Base-by-base conservation (phyloP, 2,329 filamentous ascomycete species). In the Ophiostoma sp. region DNA sequence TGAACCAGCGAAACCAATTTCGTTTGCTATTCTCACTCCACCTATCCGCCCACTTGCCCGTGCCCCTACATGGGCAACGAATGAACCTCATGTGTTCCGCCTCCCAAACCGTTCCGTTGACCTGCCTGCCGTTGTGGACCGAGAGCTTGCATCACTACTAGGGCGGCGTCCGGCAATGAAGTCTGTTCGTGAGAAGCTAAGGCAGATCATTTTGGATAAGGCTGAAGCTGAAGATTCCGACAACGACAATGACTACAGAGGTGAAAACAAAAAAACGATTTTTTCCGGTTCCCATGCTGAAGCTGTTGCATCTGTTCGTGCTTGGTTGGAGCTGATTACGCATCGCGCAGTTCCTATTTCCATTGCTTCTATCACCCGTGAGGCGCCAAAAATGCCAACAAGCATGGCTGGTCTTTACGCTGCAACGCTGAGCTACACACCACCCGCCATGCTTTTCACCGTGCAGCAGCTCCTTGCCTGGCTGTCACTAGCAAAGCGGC, bases 281-380 rank as follows among this genome's bases (percentile, higher is more conserved):
- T 64, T 64, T 36, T 35, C 31, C 3, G 60, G 60, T 8, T 64
- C 60, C 17, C 60, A 64, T 64, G 60, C 60, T 13, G 60, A 64
- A 15, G 60, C 15, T 17, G 60, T 35, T 11, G 60, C 31, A 36
- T 36, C 60, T 35, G 60, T 64, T 15, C 60, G 60, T 35, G 31
- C 60, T 17, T 64, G 60, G 60, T 17, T 64, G 20, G 60, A 64
- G 17, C 31, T 64, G 6, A 64, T 64, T 31, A 36, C 60, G 17
- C 33, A 36, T 39, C 60, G 60, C 20, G 60, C 60, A n/a, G 60
- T 36, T 36, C 60, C 60, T 8, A 64, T 64, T 3, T 35, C 60
- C 1, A 35, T 64, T 23, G 31, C 60, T 1, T 64, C 60, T 1
- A 64, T 64, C 11, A 15, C 15, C 60, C 60, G 60, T 23, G 60